These are phyloP conservation scores for Aspergillus fumigatus DNA, from an alignment of 2,329 filamentous ascomycete species.

Conservation along the genomic window DNA sequence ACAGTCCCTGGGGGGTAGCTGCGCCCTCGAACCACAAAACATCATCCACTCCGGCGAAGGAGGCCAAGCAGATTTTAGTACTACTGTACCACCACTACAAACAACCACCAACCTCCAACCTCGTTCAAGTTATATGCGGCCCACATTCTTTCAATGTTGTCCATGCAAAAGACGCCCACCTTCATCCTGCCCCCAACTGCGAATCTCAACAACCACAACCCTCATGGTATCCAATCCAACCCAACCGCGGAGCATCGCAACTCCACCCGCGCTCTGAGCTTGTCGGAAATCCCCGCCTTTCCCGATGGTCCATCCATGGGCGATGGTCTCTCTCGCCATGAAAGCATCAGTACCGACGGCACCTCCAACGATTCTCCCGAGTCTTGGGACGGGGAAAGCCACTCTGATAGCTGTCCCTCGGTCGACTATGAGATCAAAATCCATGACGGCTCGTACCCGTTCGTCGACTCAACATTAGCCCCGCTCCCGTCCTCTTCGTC, in stretches of 20 bases:
- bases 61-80: not conserved
- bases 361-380: slow-evolving; percentile 28
- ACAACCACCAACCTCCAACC: too few relatives aligned
- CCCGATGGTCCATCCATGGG: slow-evolving; percentile 24
- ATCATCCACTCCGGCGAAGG: not conserved
- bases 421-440: slow-evolving; percentile 19
- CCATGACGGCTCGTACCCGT: slow-evolving; percentile 13
- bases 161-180: slow-evolving; percentile 33
- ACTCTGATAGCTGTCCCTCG: slow-evolving; percentile 17
- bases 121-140: not conserved
- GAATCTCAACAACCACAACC: slow-evolving; percentile 17
- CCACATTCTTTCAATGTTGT: slow-evolving; percentile 31
- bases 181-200: slow-evolving; percentile 21
- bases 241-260: slow-evolving; percentile 14
- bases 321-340: slow-evolving; percentile 27
- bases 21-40: not conserved
- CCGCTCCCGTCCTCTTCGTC: not conserved
- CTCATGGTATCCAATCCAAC: slow-evolving; percentile 10
- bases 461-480: slow-evolving; percentile 2
- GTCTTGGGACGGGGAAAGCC: slow-evolving; percentile 24
- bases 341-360: slow-evolving; percentile 32
- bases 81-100: too few relatives aligned
- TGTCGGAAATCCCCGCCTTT: slow-evolving; percentile 22
- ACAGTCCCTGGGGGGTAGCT: not conserved
- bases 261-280: slow-evolving; percentile 18